Percentiles rank a stretch among this genome's conserved stretches.
Evolutionary conservation across 176 grass and related monocot genomes (phyloP).

Genomic region (Bromus sterilis): DNA sequence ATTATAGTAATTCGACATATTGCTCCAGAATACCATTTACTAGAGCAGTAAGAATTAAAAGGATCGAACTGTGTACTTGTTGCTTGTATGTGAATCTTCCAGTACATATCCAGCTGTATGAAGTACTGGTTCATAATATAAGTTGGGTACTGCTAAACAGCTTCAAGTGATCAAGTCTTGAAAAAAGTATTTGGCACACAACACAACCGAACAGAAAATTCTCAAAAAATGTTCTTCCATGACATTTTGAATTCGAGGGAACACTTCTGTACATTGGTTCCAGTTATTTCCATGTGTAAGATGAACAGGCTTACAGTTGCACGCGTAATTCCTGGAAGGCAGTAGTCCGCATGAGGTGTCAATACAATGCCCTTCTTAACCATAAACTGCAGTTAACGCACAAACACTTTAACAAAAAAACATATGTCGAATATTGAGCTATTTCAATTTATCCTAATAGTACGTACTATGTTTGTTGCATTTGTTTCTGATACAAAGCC

Average conservation of each 20-base stretch:
- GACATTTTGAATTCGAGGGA: background rate
- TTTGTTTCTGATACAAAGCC: constrained; percentile 99
- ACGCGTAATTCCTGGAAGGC: constrained; percentile 95
- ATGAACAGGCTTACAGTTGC: constrained; percentile 65
- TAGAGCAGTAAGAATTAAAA: background rate
- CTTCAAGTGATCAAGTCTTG: background rate
- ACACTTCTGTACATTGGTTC: background rate
- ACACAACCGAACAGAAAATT: background rate
- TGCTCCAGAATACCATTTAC: background rate
- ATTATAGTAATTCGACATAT: background rate
- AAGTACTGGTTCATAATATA: background rate
- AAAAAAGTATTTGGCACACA: background rate
- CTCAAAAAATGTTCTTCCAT: background rate
- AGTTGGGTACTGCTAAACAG: constrained; percentile 6
- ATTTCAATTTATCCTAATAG: background rate
- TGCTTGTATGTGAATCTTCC: background rate
- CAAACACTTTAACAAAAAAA: constrained; percentile 13
- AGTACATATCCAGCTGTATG: background rate
- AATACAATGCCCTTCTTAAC: constrained; percentile 86
- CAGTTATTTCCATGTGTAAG: constrained; percentile 1
- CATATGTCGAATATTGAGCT: background rate
- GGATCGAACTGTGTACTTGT: background rate
- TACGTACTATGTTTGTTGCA: constrained; percentile 63
- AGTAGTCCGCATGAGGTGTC: constrained; percentile 99
- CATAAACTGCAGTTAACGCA: constrained; percentile 71